phyloP scores from a whole-genome alignment of 306 rosid species.

The Purshia tridentata region DNA sequence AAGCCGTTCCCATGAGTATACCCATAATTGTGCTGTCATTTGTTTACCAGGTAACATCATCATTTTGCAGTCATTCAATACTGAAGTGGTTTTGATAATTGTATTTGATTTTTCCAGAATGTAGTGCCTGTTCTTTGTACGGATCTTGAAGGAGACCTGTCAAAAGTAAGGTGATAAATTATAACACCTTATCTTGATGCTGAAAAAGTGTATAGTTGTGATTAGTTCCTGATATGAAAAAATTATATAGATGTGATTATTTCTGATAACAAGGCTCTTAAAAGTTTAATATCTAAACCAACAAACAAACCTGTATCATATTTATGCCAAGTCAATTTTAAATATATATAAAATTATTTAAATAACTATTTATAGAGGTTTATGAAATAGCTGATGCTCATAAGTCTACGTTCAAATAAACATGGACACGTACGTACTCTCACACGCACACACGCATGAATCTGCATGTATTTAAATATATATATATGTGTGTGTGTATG shows the following conservation, averaged over 20 bases:
- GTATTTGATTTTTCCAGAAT: conserved; percentile 52
- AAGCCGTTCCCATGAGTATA: conserved; percentile 82
- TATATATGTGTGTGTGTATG: too few species aligned
- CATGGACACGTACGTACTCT: too few species aligned
- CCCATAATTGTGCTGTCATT: conserved; percentile 81
- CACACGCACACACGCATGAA: too few species aligned
- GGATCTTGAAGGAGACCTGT: conserved; percentile 77
- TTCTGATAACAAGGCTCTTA: neutral
- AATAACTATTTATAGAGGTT: too few species aligned
- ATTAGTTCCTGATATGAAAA: neutral
- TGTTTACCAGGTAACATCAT: conserved; percentile 75
- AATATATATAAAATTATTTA: too few species aligned
- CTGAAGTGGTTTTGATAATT: conserved; percentile 24
- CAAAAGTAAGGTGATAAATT: conserved; percentile 75
- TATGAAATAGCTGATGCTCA: too few species aligned
- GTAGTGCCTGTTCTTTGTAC: conserved; percentile 84
- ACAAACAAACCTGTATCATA: neutral
- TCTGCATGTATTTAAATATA: too few species aligned
- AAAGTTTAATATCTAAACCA: neutral
- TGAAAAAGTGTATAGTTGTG: neutral
- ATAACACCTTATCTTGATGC: conserved; percentile 8
- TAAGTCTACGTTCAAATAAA: too few species aligned
- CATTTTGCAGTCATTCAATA: conserved; percentile 20
- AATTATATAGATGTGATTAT: too few species aligned
- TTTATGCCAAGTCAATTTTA: too few species aligned